A percentile compares a stretch with the other conserved stretches of the same genome.
These are phyloP conservation scores for Bipolaris victoriae DNA, from an alignment of 2,329 filamentous ascomycete species.

Conservation along the genomic window DNA sequence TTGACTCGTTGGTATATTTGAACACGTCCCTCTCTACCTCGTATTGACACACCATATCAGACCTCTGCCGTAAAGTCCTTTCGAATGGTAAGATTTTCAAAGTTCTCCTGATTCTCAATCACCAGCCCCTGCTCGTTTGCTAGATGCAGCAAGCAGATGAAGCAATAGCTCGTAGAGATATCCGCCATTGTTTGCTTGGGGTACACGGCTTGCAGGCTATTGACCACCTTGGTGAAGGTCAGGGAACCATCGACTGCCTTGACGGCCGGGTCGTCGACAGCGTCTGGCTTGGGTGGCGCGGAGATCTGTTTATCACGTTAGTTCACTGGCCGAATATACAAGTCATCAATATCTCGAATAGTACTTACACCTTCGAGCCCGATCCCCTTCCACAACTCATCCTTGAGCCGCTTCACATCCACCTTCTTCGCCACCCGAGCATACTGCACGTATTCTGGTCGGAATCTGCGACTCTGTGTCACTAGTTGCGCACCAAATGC, in stretches of 20 bases:
- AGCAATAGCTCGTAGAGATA: constrained; percentile 91
- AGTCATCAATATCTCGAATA: not conserved
- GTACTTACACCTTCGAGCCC: constrained; percentile 54
- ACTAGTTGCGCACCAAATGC: constrained; percentile 68
- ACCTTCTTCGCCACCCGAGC: constrained; percentile 71
- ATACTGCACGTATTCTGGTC: constrained; percentile 71
- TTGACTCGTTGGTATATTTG: too few species aligned
- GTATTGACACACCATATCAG: not conserved
- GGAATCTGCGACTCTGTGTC: constrained; percentile 64
- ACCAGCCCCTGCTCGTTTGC: constrained; percentile 91
- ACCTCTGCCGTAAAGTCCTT: constrained; percentile 53
- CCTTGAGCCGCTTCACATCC: constrained; percentile 67
- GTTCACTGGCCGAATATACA: not conserved
- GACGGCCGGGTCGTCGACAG: constrained; percentile 37
- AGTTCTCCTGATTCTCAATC: constrained; percentile 67
- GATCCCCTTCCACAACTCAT: constrained; percentile 70
- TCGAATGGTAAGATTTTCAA: constrained; percentile 57
- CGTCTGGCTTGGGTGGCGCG: constrained; percentile 22
- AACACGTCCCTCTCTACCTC: not conserved
- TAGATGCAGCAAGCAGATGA: constrained; percentile 89
- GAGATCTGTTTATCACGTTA: constrained; percentile 27
- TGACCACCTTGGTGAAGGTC: constrained; percentile 92
- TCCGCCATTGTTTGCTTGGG: constrained; percentile 85
- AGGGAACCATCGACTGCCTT: constrained; percentile 62
- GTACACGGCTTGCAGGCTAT: constrained; percentile 84